Evolutionary conservation across 2,329 filamentous ascomycete genomes (phyloP), one percentile per base, ranked within the genome.

Genomic region (Clarireedia hainanense): DNA sequence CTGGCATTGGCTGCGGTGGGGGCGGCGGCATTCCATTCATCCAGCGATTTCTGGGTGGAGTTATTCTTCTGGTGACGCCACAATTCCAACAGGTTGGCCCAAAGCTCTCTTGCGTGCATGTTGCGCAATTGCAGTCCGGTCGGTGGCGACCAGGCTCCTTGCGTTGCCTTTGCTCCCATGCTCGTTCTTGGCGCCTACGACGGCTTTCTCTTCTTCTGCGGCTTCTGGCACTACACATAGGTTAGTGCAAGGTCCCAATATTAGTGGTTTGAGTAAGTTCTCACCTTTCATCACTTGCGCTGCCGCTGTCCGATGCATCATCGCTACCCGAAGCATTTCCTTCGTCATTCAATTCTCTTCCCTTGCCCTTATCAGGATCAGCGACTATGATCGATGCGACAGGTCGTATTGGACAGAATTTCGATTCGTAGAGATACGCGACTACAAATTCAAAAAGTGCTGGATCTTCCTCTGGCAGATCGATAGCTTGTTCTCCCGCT

Each of bases 391-490:
- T 45, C 24, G 70, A 70, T 3, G 74, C 69, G 36, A 70, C 67
- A n/a, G 75, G 67, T 58, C 67, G 73, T 55, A 77, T 75, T 37
- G 76, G 76, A 3, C 72, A 68, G 59, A 74, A 78, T 54, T 67
- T 72, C 20, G 70, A 72, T 60, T 79, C 76, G 60, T 78, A 79
- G 12, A 79, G 65, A 50, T 73, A 79, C n/a, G 75, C 74, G 37
- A 80, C 67, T 43, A 80, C 65, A 58, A 78, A 77, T 56, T 77
- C 75, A 58, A 80, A 80, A 47, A 77, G 72, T 53, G 73, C 72
- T 3, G 77, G 75, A 59, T 78, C 72, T 57, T 80, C 77, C 56
- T 79, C 76, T 0, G 75, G 76, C 1, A 80, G 66, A 61, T 76
- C 70, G 51, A 80, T 72, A 14, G 71, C 70, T 58, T 78, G 75